Percentiles rank a stretch among this genome's conserved stretches.
Conservation (phyloP, 306 rosid species). For the Carpinus fangiana region DNA sequence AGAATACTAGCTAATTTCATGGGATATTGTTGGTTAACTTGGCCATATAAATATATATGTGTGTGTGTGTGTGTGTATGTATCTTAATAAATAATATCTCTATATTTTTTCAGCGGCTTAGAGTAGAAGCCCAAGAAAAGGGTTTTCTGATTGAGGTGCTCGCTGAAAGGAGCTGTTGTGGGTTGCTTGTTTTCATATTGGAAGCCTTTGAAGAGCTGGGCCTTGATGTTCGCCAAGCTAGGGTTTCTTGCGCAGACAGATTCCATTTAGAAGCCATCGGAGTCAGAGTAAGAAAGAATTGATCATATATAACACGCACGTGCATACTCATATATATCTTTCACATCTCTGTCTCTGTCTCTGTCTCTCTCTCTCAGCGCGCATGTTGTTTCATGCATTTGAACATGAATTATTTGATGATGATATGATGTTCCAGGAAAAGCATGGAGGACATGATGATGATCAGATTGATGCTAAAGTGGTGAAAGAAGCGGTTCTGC, state of each 20-base stretch:
- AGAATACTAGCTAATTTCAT: background rate
- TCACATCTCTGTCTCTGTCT: background rate
- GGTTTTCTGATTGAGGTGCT: constrained; percentile 52
- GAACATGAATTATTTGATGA: background rate
- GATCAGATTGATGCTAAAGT: constrained; percentile 33
- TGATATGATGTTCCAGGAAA: constrained; percentile 33
- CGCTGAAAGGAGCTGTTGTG: constrained; percentile 45
- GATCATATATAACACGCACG: background rate
- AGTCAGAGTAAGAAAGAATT: constrained; percentile 35
- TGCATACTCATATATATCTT: too few species aligned
- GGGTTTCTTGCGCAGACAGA: constrained; percentile 61
- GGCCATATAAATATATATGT: background rate
- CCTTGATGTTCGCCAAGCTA: constrained; percentile 65
- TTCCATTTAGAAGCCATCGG: constrained; percentile 55
- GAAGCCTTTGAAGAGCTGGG: constrained; percentile 68
- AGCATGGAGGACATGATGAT: constrained; percentile 26
- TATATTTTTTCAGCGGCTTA: constrained; percentile 31
- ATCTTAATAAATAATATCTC: background rate
- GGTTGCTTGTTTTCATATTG: constrained; percentile 57
- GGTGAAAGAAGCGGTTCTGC: constrained; percentile 46
- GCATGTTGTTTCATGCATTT: background rate
- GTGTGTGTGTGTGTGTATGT: background rate
- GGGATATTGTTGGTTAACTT: background rate
- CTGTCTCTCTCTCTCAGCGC: background rate
- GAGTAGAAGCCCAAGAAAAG: constrained; percentile 41